phyloP scores from a whole-genome alignment of 1,139 yeast species.

The Diutina siamensis region DNA sequence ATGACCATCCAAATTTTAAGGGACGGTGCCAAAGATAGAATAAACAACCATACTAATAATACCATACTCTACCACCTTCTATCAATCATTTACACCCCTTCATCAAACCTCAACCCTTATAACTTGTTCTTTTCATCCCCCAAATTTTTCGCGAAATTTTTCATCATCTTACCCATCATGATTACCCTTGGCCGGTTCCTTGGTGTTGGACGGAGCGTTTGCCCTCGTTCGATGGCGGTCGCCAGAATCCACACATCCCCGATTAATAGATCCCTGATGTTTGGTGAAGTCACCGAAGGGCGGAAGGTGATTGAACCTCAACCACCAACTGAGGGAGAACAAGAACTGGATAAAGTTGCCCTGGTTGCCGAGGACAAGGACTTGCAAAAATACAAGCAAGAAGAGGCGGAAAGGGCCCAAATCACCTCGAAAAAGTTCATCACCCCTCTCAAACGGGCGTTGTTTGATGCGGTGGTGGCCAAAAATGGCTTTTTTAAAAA shows the following conservation, averaged over 20 bases:
- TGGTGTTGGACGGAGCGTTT: not conserved
- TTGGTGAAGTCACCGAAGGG: constrained; percentile 5
- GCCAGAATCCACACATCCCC: not conserved
- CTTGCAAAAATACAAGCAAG: constrained; percentile 23
- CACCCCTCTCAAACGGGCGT: constrained; percentile 61
- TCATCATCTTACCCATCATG: not conserved
- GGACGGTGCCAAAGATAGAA: no score
- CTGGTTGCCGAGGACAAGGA: constrained; percentile 19
- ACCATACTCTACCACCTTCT: no score
- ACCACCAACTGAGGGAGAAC: not conserved
- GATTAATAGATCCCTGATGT: not conserved
- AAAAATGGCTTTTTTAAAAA: constrained; percentile 69
- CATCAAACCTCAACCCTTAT: no score
- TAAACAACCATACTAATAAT: no score
- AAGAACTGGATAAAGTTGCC: constrained; percentile 9
- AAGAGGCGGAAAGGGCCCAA: constrained; percentile 20
- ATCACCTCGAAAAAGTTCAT: constrained; percentile 28
- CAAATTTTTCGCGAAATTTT: not conserved
- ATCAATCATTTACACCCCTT: no score
- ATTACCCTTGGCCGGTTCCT: constrained; percentile 1
- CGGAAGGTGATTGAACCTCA: not conserved
- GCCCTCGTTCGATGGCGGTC: not conserved
- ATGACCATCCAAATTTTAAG: no score
- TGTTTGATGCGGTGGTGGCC: constrained; percentile 51
- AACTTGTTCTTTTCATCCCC: not conserved